Evolutionary conservation across 139 green algal species (phyloP).

Genomic region (Chlorella sp.): DNA sequence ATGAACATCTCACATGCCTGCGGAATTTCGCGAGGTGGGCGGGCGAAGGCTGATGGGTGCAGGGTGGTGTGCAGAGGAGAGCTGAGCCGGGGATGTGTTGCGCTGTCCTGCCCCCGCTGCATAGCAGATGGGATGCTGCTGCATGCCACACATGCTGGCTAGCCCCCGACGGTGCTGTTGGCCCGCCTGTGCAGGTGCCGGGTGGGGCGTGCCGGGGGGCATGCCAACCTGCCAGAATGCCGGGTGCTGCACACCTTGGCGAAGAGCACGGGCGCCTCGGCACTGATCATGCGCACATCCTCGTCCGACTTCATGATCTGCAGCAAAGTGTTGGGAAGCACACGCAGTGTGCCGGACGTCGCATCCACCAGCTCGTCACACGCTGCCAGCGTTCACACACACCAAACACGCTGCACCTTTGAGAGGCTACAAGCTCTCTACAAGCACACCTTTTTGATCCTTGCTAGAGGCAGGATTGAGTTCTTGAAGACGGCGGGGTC

Average conservation of each 20-base stretch:
- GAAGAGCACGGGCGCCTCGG: conserved; percentile 97
- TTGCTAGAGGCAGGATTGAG: conserved; percentile 92
- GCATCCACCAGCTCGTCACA: not conserved
- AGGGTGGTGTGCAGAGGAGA: not conserved
- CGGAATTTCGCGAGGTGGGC: too few relatives aligned
- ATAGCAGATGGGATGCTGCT: not conserved
- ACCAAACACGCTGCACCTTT: conserved; percentile 2
- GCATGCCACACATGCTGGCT: too few relatives aligned
- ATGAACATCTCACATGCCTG: conserved; percentile 98
- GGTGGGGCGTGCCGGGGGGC: too few relatives aligned
- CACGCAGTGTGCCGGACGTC: not conserved
- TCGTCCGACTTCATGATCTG: conserved; percentile 99
- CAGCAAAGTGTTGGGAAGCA: not conserved
- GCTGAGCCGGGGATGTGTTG: too few relatives aligned
- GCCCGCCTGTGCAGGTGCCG: too few relatives aligned
- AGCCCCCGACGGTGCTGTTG: too few relatives aligned
- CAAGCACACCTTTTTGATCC: conserved; percentile 92
- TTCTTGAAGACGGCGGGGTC: conserved; percentile 90
- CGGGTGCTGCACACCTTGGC: conserved; percentile 79
- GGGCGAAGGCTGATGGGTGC: not conserved
- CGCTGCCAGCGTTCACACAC: too few relatives aligned
- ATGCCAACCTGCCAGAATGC: too few relatives aligned
- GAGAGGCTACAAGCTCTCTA: not conserved
- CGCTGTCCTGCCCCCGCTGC: too few relatives aligned
- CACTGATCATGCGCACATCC: conserved; percentile 93